Base-by-base conservation (phyloP, 495 filamentous ascomycete genomes). In the Astrocystis sublimbata region DNA sequence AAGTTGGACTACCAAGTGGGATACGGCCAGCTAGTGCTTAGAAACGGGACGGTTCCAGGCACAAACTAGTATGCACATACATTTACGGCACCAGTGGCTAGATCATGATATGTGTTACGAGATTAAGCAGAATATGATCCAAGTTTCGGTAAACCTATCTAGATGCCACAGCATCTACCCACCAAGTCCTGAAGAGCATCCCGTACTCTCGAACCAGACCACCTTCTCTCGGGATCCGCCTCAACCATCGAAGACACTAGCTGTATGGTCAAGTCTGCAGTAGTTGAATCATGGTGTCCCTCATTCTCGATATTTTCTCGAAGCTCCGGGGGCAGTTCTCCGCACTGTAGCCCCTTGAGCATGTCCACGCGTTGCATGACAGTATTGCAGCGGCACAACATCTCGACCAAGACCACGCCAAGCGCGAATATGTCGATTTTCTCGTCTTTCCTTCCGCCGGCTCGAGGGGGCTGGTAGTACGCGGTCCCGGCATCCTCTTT, bases 351-450 rank as follows among this genome's bases (percentile, higher is more conserved):
- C 13, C 75, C 71, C 13, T 70, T 75, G 21, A 85, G 67, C 26
- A 83, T 77, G 13, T 81, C 58, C 23, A 78, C 81, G 35, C 82
- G 78, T 60, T 84, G 80, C 82, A 85, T 85, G 35, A 78, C 80
- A 0, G 82, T 85, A 56, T 73, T 74, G 15, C 83, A 65, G 12
- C 71, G 73, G 49, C 82, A 85, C n/a, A 81, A 41, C 31, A 81
- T 72, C 51, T 85, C 82, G 58, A 84, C 79, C 3, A 85, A 62
- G 31, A 85, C 81, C 21, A 85, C 79, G 1, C 82, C 82, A 12
- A 85, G 72, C 0, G 82, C 79, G 63, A 81, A 85, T 2, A 84
- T 75, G 60, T 85, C 82, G 1, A 83, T 70, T 38, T 82, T 82
- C 47, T 83, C 81, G 56, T 84, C 77, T 41, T 80, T 75, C 7